phyloP scores from a whole-genome alignment of 352 stramenopile species.

The Phytopythium cucurbitacearum region DNA sequence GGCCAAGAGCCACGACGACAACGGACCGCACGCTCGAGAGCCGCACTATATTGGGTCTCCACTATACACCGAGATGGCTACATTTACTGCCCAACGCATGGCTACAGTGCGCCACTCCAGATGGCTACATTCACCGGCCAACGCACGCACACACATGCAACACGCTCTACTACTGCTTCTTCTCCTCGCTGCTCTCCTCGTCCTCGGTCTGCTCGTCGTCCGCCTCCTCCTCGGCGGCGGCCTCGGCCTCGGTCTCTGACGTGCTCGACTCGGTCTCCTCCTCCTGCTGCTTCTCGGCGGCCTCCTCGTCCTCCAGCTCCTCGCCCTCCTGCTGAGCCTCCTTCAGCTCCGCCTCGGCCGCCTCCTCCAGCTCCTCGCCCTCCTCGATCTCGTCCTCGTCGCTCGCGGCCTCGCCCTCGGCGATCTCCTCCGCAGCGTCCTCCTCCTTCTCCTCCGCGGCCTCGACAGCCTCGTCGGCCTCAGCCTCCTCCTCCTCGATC shows the following conservation, averaged over 20 bases:
- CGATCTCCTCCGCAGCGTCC: slow-evolving; percentile 2
- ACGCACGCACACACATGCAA: neutral
- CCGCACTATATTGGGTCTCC: too few relatives aligned
- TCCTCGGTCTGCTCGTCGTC: slow-evolving; percentile 2
- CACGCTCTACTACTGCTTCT: neutral
- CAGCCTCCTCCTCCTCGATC: slow-evolving; percentile 3
- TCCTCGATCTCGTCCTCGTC: slow-evolving; percentile 7
- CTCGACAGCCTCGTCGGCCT: slow-evolving; percentile 4
- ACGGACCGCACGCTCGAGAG: neutral
- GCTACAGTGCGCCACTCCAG: slow-evolving; percentile 1
- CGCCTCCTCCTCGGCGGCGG: neutral
- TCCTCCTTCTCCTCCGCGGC: slow-evolving; percentile 7
- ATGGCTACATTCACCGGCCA: neutral
- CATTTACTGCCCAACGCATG: too few relatives aligned
- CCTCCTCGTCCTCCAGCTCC: slow-evolving; percentile 6
- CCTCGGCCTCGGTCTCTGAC: neutral
- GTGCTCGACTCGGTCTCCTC: slow-evolving; percentile 2
- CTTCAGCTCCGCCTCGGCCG: slow-evolving; percentile 3
- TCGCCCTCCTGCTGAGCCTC: slow-evolving; percentile 4
- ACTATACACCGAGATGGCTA: too few relatives aligned
- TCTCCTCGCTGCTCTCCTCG: slow-evolving; percentile 1
- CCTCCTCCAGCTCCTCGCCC: slow-evolving; percentile 1
- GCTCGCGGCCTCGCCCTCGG: slow-evolving; percentile 1
- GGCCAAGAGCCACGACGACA: neutral
- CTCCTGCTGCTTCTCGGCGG: neutral